Evolutionary conservation across 1,284 basidiomycete genomes (phyloP), one percentile per base, ranked within the genome.

Genomic region (Flammula alnicola): DNA sequence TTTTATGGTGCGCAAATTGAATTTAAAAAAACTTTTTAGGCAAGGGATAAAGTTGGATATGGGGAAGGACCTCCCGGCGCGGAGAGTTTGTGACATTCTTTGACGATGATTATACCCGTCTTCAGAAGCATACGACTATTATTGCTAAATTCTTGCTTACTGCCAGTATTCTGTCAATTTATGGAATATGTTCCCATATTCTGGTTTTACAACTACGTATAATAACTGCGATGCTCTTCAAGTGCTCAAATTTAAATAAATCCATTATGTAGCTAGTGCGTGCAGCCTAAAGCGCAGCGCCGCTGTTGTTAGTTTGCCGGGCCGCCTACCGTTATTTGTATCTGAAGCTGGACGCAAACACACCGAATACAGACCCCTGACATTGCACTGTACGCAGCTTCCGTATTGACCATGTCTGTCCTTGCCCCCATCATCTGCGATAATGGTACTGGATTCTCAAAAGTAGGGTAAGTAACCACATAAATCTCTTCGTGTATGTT

Each of bases 391-490:
- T 44, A 49, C 52, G 49, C 54, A 55, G 48, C 49, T 50, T 44
- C 30, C 31, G 37, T 52, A 55, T 52, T 48, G 36, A 73, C 65
- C 59, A 93, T 93, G 91, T 85, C 91, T 45, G 70, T 85, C 35
- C 84, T 93, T 54, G 87, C 92, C 16, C 93, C 93, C 55, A 91
- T 96, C 65, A 93, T 96, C 60, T 95, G 93, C 65, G 95, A 98
- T 77, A 98, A 98, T 81, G 96, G 96, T 49, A 98, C 95, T 39
- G 96, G 96, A 14, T 98, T 84, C 74, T 96, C 95, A 19, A 98
- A 98, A 84, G 90, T 98, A 72, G 96, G 95, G 94, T 95, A 69
- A 49, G 72, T 56, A 51, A n/a, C 27, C 31, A n/a, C 10, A 14
- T 46, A 11, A 49, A 31, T 17, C n/a, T n/a, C 12, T 43, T 11